A percentile compares a stretch with the other conserved stretches of the same genome.
Conservation (phyloP, 768 basidiomycete species). For the Floccularia luteovirens region DNA sequence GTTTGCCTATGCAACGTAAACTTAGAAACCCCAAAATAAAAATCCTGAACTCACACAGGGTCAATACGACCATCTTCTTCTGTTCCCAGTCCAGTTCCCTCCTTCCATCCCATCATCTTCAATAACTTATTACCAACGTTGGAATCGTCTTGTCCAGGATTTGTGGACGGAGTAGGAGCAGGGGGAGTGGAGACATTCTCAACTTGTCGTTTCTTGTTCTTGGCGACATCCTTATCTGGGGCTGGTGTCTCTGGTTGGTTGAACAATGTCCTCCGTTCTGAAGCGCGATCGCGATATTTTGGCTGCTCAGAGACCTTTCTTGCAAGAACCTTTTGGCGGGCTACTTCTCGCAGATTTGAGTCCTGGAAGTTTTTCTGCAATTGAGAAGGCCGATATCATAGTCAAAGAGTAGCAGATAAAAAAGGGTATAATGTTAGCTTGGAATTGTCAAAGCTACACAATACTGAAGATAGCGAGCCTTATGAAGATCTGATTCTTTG, state of each 20-base stretch:
- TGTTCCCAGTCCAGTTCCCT: slow-evolving; percentile 80
- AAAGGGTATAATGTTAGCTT: slow-evolving; percentile 19
- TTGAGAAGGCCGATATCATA: no score
- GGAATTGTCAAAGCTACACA: slow-evolving; percentile 15
- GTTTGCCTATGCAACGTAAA: slow-evolving; percentile 51
- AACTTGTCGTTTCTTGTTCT: slow-evolving; percentile 26
- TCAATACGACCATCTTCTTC: slow-evolving; percentile 81
- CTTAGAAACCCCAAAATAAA: slow-evolving; percentile 2
- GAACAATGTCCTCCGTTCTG: slow-evolving; percentile 83
- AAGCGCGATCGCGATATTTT: slow-evolving; percentile 93
- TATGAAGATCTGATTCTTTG: slow-evolving; percentile 91
- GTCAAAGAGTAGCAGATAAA: slow-evolving; percentile 8
- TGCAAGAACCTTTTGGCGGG: slow-evolving; percentile 56
- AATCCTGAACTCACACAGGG: slow-evolving; percentile 55
- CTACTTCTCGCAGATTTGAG: slow-evolving; percentile 59
- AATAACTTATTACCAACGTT: slow-evolving; percentile 92
- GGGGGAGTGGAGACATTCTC: slow-evolving; percentile 55
- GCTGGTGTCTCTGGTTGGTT: slow-evolving; percentile 86
- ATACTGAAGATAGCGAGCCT: slow-evolving; percentile 55
- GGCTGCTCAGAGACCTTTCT: slow-evolving; percentile 46
- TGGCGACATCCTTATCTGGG: slow-evolving; percentile 35
- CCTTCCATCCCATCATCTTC: slow-evolving; percentile 98
- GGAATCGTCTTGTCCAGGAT: slow-evolving; percentile 71
- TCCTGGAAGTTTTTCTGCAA: slow-evolving; percentile 84
- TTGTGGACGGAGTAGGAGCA: slow-evolving; percentile 54